A percentile compares a stretch with the other conserved stretches of the same genome.
phyloP scores from a whole-genome alignment of 2,329 filamentous ascomycete species.

The Nothophaeocryptopus gaeumannii region DNA sequence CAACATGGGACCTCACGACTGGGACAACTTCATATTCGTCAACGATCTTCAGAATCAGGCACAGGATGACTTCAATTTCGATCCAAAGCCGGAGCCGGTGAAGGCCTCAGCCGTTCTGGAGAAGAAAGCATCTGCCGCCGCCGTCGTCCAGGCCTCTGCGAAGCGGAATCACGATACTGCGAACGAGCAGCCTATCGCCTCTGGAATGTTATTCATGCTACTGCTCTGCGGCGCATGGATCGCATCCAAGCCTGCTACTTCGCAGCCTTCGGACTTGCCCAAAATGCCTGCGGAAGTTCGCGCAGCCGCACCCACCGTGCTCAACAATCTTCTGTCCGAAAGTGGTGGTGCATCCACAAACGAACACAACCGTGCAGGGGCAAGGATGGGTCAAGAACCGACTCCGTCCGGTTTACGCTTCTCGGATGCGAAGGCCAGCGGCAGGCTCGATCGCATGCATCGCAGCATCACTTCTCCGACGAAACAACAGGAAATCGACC shows the following conservation, averaged over 20 bases:
- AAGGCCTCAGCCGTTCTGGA: slow-evolving; percentile 24
- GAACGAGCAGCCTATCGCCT: slow-evolving; percentile 63
- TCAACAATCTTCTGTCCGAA: slow-evolving; percentile 62
- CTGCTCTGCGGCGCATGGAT: slow-evolving; percentile 96
- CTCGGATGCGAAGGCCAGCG: slow-evolving; percentile 10
- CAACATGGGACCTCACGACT: slow-evolving; percentile 66
- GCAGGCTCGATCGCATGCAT: slow-evolving; percentile 42
- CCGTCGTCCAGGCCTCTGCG: slow-evolving; percentile 23
- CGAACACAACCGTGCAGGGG: slow-evolving; percentile 8
- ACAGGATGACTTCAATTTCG: slow-evolving; percentile 56
- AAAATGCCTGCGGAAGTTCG: slow-evolving; percentile 78
- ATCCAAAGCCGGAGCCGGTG: slow-evolving; percentile 34
- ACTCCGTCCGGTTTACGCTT: slow-evolving; percentile 21
- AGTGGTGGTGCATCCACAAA: slow-evolving; percentile 8
- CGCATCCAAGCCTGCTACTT: slow-evolving; percentile 75
- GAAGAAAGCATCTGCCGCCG: slow-evolving; percentile 25
- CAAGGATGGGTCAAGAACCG: slow-evolving; percentile 23
- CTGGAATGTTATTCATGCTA: slow-evolving; percentile 86
- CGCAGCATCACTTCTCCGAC: slow-evolving; percentile 57
- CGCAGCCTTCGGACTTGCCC: slow-evolving; percentile 68
- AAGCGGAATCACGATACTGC: slow-evolving; percentile 40
- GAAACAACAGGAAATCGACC: slow-evolving; percentile 81
- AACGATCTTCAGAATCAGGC: slow-evolving; percentile 44
- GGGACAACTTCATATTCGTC: slow-evolving; percentile 79
- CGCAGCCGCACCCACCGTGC: slow-evolving; percentile 70